These are phyloP conservation scores for Phytophthora nicotianae DNA, from an alignment of 352 stramenopile genomes.

Conservation along the genomic window DNA sequence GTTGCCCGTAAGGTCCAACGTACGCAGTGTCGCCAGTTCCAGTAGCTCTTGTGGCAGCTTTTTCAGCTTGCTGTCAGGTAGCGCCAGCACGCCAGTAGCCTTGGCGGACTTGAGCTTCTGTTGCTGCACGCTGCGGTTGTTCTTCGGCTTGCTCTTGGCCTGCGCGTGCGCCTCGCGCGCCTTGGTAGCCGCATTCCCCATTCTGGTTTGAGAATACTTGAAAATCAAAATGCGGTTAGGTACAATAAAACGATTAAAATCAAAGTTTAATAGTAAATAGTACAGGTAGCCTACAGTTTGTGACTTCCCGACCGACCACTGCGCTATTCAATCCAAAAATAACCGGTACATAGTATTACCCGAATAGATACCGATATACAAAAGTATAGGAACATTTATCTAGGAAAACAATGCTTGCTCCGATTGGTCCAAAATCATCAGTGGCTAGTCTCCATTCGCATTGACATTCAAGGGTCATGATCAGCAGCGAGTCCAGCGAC, in stretches of 20 bases:
- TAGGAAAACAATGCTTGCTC: neutral
- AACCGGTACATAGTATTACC: no score
- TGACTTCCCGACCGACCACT: no score
- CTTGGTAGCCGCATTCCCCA: conserved; percentile 75
- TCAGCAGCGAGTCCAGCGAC: conserved; percentile 91
- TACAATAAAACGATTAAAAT: neutral
- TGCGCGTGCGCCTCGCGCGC: conserved; percentile 67
- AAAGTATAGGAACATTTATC: no score
- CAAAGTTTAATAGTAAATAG: no score
- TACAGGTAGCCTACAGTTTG: no score
- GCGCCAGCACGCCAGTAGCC: conserved; percentile 68
- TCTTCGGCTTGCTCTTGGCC: conserved; percentile 85
- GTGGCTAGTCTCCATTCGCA: conserved; percentile 20
- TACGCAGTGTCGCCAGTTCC: conserved; percentile 56
- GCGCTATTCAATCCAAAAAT: no score
- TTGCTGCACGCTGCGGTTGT: conserved; percentile 69
- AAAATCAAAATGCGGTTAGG: neutral
- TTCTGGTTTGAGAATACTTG: conserved; percentile 14
- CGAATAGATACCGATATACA: no score
- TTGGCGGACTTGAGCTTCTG: conserved; percentile 76
- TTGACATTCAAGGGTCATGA: conserved; percentile 47
- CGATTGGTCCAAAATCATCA: conserved; percentile 18
- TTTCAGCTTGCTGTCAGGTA: conserved; percentile 80
- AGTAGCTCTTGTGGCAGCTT: conserved; percentile 66
- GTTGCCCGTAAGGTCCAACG: conserved; percentile 78